Evolutionary conservation across 2,329 filamentous ascomycete genomes (phyloP).

Genomic region (Emergomyces orientalis): DNA sequence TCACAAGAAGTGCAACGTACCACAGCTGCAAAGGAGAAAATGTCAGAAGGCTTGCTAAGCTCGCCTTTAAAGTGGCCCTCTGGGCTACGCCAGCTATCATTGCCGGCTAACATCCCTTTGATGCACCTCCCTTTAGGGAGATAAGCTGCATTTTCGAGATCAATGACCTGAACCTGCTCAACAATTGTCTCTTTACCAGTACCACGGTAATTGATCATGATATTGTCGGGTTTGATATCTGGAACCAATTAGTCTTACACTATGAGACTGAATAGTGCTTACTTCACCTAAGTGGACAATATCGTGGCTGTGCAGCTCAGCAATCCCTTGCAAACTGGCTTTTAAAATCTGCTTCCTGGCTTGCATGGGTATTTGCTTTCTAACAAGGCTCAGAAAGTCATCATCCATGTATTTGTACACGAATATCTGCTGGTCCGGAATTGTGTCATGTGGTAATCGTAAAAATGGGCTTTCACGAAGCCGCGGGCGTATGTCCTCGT

Average conservation of each 20-base stretch:
- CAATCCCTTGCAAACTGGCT: constrained; percentile 32
- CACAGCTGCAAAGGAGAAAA: constrained; percentile 28
- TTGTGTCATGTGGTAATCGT: constrained; percentile 33
- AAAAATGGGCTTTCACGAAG: constrained; percentile 29
- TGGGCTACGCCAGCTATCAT: constrained; percentile 29
- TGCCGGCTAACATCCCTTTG: constrained; percentile 22
- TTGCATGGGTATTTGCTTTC: constrained; percentile 31
- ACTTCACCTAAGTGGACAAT: constrained; percentile 26
- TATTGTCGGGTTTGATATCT: constrained; percentile 33
- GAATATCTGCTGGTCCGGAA: constrained; percentile 38
- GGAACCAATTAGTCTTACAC: constrained; percentile 10
- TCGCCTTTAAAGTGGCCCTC: constrained; percentile 23
- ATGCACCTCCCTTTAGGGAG: constrained; percentile 25
- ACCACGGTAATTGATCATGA: constrained; percentile 26
- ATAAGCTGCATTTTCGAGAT: constrained; percentile 28
- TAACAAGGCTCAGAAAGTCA: constrained; percentile 36
- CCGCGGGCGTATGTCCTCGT: constrained; percentile 18
- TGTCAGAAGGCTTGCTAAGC: constrained; percentile 25
- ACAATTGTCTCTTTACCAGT: constrained; percentile 14
- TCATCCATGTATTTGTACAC: constrained; percentile 39
- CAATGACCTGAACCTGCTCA: constrained; percentile 22
- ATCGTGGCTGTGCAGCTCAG: constrained; percentile 25
- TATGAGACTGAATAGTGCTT: background rate
- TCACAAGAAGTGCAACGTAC: constrained; percentile 15
- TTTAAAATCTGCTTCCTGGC: constrained; percentile 38